A percentile compares a stretch with the other conserved stretches of the same genome.
Evolutionary conservation across 192 early-diverging fungal genomes (phyloP).

Genomic region (Endogone sp.): DNA sequence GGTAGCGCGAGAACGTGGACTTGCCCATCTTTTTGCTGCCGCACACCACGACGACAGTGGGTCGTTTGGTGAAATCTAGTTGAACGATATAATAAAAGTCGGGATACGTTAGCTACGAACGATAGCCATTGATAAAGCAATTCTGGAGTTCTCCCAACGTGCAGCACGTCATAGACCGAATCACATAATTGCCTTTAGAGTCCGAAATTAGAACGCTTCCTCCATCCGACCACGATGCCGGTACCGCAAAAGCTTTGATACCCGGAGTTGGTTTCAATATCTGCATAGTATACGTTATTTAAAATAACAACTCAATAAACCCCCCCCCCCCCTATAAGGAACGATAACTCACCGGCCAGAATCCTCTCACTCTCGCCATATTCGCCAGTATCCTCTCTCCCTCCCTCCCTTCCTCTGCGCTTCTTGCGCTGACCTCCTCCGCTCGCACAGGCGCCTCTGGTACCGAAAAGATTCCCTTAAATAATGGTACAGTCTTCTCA

Average conservation of each 20-base stretch:
- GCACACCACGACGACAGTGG: slow-evolving; percentile 60
- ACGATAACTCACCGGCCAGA: slow-evolving; percentile 40
- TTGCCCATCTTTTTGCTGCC: slow-evolving; percentile 87
- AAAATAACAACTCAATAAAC: slow-evolving; percentile 10
- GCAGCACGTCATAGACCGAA: no score
- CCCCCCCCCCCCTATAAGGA: slow-evolving; percentile 6
- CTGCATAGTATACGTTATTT: neutral
- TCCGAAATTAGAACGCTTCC: slow-evolving; percentile 2
- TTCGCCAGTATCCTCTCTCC: slow-evolving; percentile 1
- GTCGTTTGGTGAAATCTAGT: slow-evolving; percentile 6
- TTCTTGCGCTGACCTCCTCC: slow-evolving; percentile 2
- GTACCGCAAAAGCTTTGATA: slow-evolving; percentile 29
- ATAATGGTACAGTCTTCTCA: slow-evolving; percentile 36
- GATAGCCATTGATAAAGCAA: no score
- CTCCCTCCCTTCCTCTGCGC: slow-evolving; percentile 14
- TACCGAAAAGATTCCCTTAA: slow-evolving; percentile 43
- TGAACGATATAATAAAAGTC: slow-evolving; percentile 20
- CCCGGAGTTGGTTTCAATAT: slow-evolving; percentile 16
- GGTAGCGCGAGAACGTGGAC: slow-evolving; percentile 77
- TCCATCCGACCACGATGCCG: slow-evolving; percentile 32
- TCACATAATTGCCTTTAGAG: neutral
- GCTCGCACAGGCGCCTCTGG: slow-evolving; percentile 12
- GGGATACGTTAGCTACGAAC: slow-evolving; percentile 1
- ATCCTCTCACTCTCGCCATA: slow-evolving; percentile 27
- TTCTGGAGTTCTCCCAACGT: no score